Evolutionary conservation across 176 grass and related monocot species (phyloP).

Genomic region (Tillandsia fasciculata): DNA sequence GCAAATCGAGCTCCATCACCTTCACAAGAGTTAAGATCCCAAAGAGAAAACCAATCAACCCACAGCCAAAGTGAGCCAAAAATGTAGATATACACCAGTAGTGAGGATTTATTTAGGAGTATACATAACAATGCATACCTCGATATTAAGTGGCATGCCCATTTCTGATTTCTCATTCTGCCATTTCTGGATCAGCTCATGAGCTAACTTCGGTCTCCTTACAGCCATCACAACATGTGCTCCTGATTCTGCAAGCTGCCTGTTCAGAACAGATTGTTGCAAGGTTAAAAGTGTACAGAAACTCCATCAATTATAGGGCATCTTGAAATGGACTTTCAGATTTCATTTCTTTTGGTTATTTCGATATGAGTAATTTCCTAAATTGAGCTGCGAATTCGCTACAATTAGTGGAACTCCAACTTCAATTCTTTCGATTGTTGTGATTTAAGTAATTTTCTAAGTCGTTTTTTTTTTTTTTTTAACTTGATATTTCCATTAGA

Average conservation of each 20-base stretch:
- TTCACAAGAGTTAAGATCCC: conserved; percentile 30
- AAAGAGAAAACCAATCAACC: conserved; percentile 16
- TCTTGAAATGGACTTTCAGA: too few relatives aligned
- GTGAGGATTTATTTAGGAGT: background rate
- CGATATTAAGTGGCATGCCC: conserved; percentile 61
- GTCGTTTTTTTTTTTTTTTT: too few relatives aligned
- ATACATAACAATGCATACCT: conserved; percentile 45
- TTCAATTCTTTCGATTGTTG: too few relatives aligned
- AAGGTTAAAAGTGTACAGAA: background rate
- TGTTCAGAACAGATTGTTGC: conserved; percentile 25
- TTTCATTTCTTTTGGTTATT: too few relatives aligned
- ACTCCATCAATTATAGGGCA: too few relatives aligned
- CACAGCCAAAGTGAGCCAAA: conserved; percentile 11
- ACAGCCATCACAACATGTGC: conserved; percentile 97
- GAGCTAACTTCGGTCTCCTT: conserved; percentile 61
- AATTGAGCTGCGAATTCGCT: too few relatives aligned
- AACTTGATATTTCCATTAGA: too few relatives aligned
- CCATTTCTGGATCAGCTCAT: conserved; percentile 94
- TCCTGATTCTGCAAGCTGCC: conserved; percentile 70
- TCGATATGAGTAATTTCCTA: too few relatives aligned
- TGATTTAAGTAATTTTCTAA: too few relatives aligned
- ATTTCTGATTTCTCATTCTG: conserved; percentile 64
- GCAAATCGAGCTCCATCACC: conserved; percentile 96
- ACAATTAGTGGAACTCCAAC: too few relatives aligned
- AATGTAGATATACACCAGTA: background rate